Evolutionary conservation across 305 asterid species (phyloP).

Genomic region (Fraxinus xanthoxyloides): DNA sequence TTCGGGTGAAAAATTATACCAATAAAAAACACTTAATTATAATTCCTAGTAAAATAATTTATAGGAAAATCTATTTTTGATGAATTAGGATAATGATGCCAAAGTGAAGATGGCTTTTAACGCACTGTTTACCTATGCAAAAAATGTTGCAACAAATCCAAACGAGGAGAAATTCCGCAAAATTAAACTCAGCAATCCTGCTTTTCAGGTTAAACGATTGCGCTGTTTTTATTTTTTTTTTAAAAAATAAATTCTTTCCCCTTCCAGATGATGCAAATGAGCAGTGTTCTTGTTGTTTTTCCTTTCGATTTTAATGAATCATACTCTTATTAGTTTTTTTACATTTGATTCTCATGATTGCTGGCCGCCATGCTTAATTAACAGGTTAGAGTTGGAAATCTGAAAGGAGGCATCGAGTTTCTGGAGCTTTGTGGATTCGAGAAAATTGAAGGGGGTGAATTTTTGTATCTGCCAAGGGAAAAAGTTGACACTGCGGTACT

Average conservation of each 20-base stretch:
- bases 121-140: conserved; percentile 81
- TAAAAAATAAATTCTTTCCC: background rate
- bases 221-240: background rate
- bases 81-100: conserved; percentile 74
- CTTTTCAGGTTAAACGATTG: conserved; percentile 63
- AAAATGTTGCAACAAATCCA: conserved; percentile 90
- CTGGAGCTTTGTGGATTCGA: conserved; percentile 93
- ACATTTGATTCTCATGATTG: background rate
- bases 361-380: conserved; percentile 12
- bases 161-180: conserved; percentile 91
- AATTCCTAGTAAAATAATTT: no score
- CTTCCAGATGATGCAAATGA: background rate
- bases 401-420: conserved; percentile 85
- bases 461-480: conserved; percentile 70
- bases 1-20: no score
- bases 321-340: background rate
- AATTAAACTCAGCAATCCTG: conserved; percentile 81
- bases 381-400: conserved; percentile 91
- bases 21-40: no score
- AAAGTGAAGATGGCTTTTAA: conserved; percentile 92
- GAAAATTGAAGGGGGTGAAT: conserved; percentile 86
- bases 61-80: conserved; percentile 25
- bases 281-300: background rate
- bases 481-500: conserved; percentile 82
- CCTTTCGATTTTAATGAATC: background rate